Evolutionary conservation across 1,284 basidiomycete species (phyloP).

Genomic region (Apiotrichum akiyoshidainum): DNA sequence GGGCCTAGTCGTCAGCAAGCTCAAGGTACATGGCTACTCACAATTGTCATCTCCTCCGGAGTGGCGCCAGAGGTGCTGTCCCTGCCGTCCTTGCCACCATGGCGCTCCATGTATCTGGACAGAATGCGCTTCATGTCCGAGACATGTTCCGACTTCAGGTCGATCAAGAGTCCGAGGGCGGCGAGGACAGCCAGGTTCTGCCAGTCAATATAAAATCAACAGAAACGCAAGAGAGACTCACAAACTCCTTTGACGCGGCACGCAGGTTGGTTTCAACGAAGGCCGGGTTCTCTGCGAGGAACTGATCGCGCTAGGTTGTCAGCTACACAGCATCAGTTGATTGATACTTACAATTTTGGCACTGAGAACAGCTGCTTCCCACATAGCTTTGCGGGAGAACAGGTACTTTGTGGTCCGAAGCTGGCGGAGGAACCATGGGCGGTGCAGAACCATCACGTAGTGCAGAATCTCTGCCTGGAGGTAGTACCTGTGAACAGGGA

Average conservation of each 20-base stretch:
- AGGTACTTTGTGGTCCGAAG: conserved; percentile 34
- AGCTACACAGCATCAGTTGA: background rate
- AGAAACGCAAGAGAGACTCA: conserved; percentile 19
- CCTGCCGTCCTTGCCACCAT: conserved; percentile 36
- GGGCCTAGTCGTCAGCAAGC: conserved; percentile 24
- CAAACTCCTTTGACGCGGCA: conserved; percentile 47
- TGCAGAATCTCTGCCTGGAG: conserved; percentile 49
- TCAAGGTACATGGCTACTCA: conserved; percentile 17
- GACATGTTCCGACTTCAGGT: conserved; percentile 30
- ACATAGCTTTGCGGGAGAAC: conserved; percentile 40
- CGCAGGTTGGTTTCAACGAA: conserved; percentile 43
- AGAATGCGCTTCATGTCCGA: conserved; percentile 43
- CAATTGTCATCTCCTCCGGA: conserved; percentile 45
- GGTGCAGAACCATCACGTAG: conserved; percentile 47
- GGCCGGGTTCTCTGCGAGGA: conserved; percentile 42
- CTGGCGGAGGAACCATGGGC: conserved; percentile 47
- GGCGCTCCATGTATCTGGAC: conserved; percentile 39
- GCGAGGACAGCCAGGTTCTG: conserved; percentile 50
- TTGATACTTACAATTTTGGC: conserved; percentile 34
- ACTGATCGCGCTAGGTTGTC: conserved; percentile 34
- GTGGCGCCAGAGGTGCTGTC: conserved; percentile 24
- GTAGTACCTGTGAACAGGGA: conserved; percentile 46
- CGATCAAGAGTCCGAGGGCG: conserved; percentile 44
- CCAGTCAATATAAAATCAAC: background rate
- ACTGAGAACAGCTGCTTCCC: conserved; percentile 44